Conservation (phyloP, 495 filamentous ascomycete species). For the Lasiosphaeria miniovina region DNA sequence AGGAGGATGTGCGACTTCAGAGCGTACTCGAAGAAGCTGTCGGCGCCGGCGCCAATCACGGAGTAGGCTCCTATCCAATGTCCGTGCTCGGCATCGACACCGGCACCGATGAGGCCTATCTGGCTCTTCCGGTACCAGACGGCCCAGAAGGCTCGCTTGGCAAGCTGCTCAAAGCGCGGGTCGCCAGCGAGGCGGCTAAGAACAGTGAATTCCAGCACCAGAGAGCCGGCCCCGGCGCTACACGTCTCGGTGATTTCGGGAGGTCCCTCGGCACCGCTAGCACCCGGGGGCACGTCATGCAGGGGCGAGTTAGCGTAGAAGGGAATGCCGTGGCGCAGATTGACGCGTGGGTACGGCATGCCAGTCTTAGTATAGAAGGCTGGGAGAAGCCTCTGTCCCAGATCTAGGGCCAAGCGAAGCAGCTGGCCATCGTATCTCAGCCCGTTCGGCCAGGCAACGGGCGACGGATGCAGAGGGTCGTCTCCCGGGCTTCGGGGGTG, state of each 20-base stretch:
- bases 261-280: conserved; percentile 34
- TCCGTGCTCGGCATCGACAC: conserved; percentile 88
- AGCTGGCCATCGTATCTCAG: conserved; percentile 90
- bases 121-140: conserved; percentile 85
- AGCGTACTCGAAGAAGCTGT: conserved; percentile 98
- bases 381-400: conserved; percentile 78
- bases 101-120: conserved; percentile 84
- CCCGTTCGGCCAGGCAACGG: conserved; percentile 68
- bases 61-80: conserved; percentile 84
- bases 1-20: conserved; percentile 89
- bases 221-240: conserved; percentile 89
- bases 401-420: conserved; percentile 76
- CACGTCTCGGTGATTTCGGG: conserved; percentile 91
- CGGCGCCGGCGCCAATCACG: conserved; percentile 91
- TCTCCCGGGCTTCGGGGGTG: conserved; percentile 41
- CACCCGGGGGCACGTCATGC: conserved; percentile 41
- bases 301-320: conserved; percentile 82
- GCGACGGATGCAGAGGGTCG: conserved; percentile 39
- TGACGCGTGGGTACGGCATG: conserved; percentile 91
- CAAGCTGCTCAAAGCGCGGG: conserved; percentile 77
- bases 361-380: conserved; percentile 88
- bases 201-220: conserved; percentile 88
- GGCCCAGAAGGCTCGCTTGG: conserved; percentile 91
- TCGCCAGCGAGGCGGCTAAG: conserved; percentile 88
- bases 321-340: conserved; percentile 85